Conservation (phyloP, 1,284 basidiomycete genomes). For the Thecaphora thlaspeos region DNA sequence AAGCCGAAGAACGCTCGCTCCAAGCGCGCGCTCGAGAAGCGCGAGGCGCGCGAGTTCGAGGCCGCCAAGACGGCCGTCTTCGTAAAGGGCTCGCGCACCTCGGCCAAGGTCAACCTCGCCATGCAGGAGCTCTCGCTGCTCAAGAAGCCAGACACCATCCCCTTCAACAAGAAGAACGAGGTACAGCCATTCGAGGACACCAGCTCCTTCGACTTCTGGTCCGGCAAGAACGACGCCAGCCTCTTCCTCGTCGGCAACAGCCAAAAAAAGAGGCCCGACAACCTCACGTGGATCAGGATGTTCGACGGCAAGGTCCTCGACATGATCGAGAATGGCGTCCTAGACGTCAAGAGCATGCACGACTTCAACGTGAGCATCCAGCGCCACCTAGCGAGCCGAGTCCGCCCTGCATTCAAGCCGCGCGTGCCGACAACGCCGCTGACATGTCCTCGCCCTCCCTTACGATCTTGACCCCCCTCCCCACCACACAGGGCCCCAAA, state of each 20-base stretch:
- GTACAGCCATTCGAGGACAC: slow-evolving; percentile 86
- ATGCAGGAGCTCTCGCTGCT: slow-evolving; percentile 70
- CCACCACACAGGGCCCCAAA: slow-evolving; percentile 70
- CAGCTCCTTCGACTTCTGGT: slow-evolving; percentile 84
- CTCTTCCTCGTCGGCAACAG: slow-evolving; percentile 88
- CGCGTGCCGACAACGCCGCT: no score
- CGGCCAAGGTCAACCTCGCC: slow-evolving; percentile 73
- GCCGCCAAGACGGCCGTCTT: slow-evolving; percentile 81
- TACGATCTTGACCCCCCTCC: no score
- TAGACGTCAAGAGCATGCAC: slow-evolving; percentile 73
- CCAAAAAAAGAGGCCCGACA: slow-evolving; percentile 90
- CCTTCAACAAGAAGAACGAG: slow-evolving; percentile 91
- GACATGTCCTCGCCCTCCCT: no score
- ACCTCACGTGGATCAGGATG: slow-evolving; percentile 81
- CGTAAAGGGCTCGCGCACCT: slow-evolving; percentile 82
- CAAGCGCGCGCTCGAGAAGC: slow-evolving; percentile 85
- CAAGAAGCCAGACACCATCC: slow-evolving; percentile 67
- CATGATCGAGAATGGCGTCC: slow-evolving; percentile 90
- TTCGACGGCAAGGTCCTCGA: slow-evolving; percentile 86
- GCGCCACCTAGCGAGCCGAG: slow-evolving; percentile 4
- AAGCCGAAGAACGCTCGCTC: slow-evolving; percentile 96
- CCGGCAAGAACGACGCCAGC: slow-evolving; percentile 87
- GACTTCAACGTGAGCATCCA: slow-evolving; percentile 72
- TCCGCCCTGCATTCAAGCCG: slow-evolving; percentile 1
- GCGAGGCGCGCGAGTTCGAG: slow-evolving; percentile 81